These are phyloP conservation scores for Calonectria hawksworthii DNA, from an alignment of 2,329 filamentous ascomycete genomes.

Conservation along the genomic window DNA sequence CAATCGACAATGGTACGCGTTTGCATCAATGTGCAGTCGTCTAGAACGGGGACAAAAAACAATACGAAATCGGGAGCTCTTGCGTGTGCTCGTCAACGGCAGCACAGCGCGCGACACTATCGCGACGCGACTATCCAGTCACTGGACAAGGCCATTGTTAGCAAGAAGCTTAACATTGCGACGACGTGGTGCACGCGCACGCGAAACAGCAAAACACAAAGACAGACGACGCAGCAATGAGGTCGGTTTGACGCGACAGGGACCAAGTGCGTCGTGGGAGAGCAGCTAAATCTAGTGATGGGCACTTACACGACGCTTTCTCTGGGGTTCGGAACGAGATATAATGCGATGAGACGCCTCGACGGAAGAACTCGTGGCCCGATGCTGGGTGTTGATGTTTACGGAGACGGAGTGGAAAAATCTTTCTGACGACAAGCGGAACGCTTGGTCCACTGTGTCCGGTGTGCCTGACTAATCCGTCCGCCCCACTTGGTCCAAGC, in stretches of 20 bases:
- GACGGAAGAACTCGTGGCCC: slow-evolving; percentile 60
- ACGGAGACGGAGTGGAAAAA: slow-evolving; percentile 52
- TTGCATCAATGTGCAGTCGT: slow-evolving; percentile 26
- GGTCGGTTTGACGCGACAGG: slow-evolving; percentile 29
- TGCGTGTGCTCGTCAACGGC: slow-evolving; percentile 19
- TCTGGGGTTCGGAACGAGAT: slow-evolving; percentile 57
- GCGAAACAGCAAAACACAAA: slow-evolving; percentile 27
- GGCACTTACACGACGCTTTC: slow-evolving; percentile 53
- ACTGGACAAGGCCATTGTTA: slow-evolving; percentile 46
- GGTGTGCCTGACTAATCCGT: background rate
- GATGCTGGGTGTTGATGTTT: slow-evolving; percentile 52
- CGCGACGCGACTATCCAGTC: slow-evolving; percentile 44
- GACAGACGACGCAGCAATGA: slow-evolving; percentile 28
- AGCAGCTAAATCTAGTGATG: slow-evolving; percentile 38
- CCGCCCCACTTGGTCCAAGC: background rate
- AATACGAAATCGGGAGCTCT: slow-evolving; percentile 12
- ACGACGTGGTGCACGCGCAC: slow-evolving; percentile 32
- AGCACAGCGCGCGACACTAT: slow-evolving; percentile 39
- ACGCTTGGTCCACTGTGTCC: slow-evolving; percentile 32
- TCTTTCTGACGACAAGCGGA: slow-evolving; percentile 50
- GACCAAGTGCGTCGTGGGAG: slow-evolving; percentile 25
- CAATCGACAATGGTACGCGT: slow-evolving; percentile 24
- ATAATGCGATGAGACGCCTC: slow-evolving; percentile 57
- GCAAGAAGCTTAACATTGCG: slow-evolving; percentile 40
- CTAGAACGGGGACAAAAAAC: slow-evolving; percentile 10